phyloP scores from a whole-genome alignment of 2,329 filamentous ascomycete species.

The Stemphylium beticola region DNA sequence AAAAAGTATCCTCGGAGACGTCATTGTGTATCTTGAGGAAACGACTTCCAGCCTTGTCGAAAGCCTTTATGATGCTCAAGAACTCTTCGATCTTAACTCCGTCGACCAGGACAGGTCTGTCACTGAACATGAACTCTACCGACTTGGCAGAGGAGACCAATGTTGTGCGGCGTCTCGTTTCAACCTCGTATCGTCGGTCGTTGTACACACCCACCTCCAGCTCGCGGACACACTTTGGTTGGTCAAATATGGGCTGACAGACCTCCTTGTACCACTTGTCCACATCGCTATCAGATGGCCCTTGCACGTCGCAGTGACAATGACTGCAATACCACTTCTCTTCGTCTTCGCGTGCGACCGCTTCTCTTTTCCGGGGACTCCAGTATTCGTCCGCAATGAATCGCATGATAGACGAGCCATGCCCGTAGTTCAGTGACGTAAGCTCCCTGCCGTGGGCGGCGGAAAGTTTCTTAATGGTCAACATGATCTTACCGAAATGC shows the following conservation, averaged over 20 bases:
- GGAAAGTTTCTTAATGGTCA: slow-evolving; percentile 46
- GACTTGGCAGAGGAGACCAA: slow-evolving; percentile 41
- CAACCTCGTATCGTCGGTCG: slow-evolving; percentile 34
- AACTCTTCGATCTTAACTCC: slow-evolving; percentile 36
- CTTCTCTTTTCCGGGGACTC: not conserved
- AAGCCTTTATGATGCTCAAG: slow-evolving; percentile 37
- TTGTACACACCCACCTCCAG: slow-evolving; percentile 40
- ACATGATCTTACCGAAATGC: slow-evolving; percentile 51
- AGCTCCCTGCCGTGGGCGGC: slow-evolving; percentile 35
- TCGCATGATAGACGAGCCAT: slow-evolving; percentile 10
- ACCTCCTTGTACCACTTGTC: slow-evolving; percentile 42
- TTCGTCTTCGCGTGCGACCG: slow-evolving; percentile 3
- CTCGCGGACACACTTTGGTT: slow-evolving; percentile 22
- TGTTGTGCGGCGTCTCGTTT: slow-evolving; percentile 34
- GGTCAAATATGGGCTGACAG: slow-evolving; percentile 39
- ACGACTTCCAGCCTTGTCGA: slow-evolving; percentile 32
- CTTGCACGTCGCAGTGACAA: slow-evolving; percentile 26
- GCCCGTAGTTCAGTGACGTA: slow-evolving; percentile 44
- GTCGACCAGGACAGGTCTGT: slow-evolving; percentile 42
- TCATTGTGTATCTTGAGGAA: slow-evolving; percentile 43
- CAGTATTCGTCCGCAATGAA: slow-evolving; percentile 22
- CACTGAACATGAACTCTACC: slow-evolving; percentile 48
- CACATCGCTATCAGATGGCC: slow-evolving; percentile 28
- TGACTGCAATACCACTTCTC: slow-evolving; percentile 35
- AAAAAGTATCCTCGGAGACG: slow-evolving; percentile 34